A percentile compares a stretch with the other conserved stretches of the same genome.
phyloP scores from a whole-genome alignment of 2,329 filamentous ascomycete genomes.

The Monosporascus sp. region DNA sequence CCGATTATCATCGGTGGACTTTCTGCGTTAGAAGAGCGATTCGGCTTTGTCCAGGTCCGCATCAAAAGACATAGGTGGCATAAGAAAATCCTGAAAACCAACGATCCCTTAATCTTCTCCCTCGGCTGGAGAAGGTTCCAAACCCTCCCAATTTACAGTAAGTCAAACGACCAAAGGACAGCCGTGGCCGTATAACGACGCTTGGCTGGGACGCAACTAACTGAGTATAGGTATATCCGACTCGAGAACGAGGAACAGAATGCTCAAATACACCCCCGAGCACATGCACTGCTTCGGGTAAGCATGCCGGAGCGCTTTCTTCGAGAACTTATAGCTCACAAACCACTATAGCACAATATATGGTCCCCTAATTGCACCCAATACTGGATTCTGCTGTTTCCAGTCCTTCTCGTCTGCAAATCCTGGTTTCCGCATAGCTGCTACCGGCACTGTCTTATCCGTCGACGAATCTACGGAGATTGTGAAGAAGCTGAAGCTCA shows the following conservation, averaged over 20 bases:
- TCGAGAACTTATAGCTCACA: neutral
- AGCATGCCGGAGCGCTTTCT: neutral
- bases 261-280: slow-evolving; percentile 98
- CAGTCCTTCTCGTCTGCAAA: slow-evolving; percentile 81
- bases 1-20: slow-evolving; percentile 90
- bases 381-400: slow-evolving; percentile 91
- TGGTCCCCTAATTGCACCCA: slow-evolving; percentile 88
- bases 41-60: slow-evolving; percentile 89
- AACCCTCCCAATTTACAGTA: slow-evolving; percentile 80
- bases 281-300: slow-evolving; percentile 95
- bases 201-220: neutral
- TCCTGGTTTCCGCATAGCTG: slow-evolving; percentile 88
- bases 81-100: slow-evolving; percentile 98
- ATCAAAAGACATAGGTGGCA: slow-evolving; percentile 99
- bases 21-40: slow-evolving; percentile 87
- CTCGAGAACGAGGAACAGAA: slow-evolving; percentile 86
- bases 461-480: slow-evolving; percentile 96
- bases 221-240: slow-evolving; percentile 63
- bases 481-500: slow-evolving; percentile 98
- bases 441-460: slow-evolving; percentile 86
- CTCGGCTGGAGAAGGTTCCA: slow-evolving; percentile 96
- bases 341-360: slow-evolving; percentile 66
- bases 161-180: neutral
- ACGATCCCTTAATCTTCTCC: slow-evolving; percentile 94
- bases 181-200: neutral